phyloP scores from a whole-genome alignment of 805 yeast genomes.

The Pichia rugopelliculosa region DNA sequence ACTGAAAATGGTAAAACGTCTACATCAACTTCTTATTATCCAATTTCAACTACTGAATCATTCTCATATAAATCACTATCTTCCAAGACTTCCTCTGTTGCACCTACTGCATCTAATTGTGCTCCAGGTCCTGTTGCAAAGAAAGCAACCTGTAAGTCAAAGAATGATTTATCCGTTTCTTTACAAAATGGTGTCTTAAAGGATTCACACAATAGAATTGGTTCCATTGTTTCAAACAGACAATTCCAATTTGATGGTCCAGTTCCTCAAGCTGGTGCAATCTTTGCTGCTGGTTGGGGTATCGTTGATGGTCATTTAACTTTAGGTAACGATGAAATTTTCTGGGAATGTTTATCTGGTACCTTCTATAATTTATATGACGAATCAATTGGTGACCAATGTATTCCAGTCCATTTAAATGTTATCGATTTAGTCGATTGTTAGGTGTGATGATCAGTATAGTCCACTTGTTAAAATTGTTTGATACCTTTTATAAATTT shows the following conservation, averaged over 20 bases:
- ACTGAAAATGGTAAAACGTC: constrained; percentile 23
- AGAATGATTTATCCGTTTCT: constrained; percentile 36
- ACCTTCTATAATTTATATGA: constrained; percentile 54
- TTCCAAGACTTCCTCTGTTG: constrained; percentile 12
- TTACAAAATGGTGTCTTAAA: constrained; percentile 36
- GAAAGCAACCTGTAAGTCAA: constrained; percentile 29
- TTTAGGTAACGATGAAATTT: constrained; percentile 38
- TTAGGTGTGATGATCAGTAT: constrained; percentile 12
- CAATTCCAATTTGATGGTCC: constrained; percentile 65
- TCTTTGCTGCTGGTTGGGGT: constrained; percentile 47
- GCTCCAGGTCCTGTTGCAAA: constrained; percentile 22
- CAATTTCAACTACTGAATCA: constrained; percentile 27
- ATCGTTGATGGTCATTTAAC: constrained; percentile 42
- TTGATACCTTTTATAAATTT: not conserved
- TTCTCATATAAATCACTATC: constrained; percentile 24
- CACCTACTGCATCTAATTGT: constrained; percentile 16
- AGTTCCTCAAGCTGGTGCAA: constrained; percentile 54
- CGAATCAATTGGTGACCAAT: constrained; percentile 39
- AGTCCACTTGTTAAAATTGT: not conserved
- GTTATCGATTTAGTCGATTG: constrained; percentile 36
- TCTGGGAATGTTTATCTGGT: constrained; percentile 51
- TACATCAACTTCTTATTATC: constrained; percentile 33
- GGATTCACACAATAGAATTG: constrained; percentile 45
- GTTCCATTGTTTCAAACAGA: constrained; percentile 54
- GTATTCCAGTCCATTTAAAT: constrained; percentile 38